These are phyloP conservation scores for Populus hybrid DNA, from an alignment of 441 rosid genomes.

Conservation along the genomic window DNA sequence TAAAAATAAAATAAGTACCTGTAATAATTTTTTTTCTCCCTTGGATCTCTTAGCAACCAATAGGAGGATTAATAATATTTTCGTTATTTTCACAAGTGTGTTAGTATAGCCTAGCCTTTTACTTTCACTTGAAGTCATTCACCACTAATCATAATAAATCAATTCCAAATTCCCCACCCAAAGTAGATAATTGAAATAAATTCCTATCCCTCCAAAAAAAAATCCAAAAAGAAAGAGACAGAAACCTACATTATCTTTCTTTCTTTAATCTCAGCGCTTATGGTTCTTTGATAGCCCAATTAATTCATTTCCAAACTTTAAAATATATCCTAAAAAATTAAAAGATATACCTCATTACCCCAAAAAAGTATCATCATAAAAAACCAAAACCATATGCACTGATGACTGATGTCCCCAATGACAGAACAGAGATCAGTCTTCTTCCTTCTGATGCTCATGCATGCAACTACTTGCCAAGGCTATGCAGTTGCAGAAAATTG, in stretches of 20 bases:
- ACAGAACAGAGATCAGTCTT: not conserved
- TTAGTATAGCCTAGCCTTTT: not conserved
- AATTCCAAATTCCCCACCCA: not conserved
- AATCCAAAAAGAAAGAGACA: not conserved
- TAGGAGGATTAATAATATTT: not conserved
- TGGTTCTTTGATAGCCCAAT: not conserved
- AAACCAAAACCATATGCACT: not conserved
- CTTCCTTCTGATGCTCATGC: not conserved
- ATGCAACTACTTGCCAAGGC: not conserved
- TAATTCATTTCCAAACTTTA: not conserved
- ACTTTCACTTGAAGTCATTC: not conserved
- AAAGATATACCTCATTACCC: not conserved
- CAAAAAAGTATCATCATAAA: not conserved
- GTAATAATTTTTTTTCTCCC: not conserved
- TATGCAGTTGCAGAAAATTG: not conserved
- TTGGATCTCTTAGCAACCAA: slow-evolving; percentile 2
- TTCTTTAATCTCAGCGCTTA: not conserved
- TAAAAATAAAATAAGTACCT: not conserved
- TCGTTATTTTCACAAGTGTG: not conserved
- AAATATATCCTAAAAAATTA: not conserved
- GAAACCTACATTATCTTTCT: not conserved
- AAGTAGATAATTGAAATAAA: not conserved
- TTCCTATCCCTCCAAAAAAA: not conserved
- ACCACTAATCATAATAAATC: not conserved
- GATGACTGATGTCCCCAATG: not conserved